Evolutionary conservation across 225 moss, liverwort and hornwort species (phyloP).

Genomic region (Takakia lepidozioides): DNA sequence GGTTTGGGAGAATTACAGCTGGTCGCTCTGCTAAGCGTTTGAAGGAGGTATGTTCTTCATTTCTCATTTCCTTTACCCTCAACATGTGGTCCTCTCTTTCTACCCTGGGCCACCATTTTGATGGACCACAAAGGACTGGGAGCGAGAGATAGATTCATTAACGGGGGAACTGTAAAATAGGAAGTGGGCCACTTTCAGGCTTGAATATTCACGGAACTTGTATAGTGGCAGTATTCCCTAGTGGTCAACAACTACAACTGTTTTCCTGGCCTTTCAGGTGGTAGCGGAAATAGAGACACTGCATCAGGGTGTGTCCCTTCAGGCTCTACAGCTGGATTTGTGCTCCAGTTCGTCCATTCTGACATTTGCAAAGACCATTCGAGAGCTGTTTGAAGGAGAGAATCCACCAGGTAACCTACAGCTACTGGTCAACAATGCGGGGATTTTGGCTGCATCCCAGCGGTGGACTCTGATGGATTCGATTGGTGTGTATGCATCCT

Average conservation of each 20-base stretch:
- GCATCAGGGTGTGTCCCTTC: constrained; percentile 37
- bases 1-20: constrained; percentile 37
- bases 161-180: no score
- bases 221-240: no score
- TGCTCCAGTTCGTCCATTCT: constrained; percentile 55
- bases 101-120: neutral
- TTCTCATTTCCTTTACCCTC: neutral
- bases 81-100: neutral
- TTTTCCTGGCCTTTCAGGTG: constrained; percentile 15
- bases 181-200: no score
- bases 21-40: constrained; percentile 52
- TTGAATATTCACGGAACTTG: no score
- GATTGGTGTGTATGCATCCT: constrained; percentile 29
- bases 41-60: constrained; percentile 17
- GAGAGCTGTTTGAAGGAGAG: constrained; percentile 28
- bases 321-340: constrained; percentile 63
- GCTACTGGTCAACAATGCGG: constrained; percentile 90
- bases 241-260: no score
- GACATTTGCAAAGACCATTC: constrained; percentile 39
- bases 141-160: no score
- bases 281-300: constrained; percentile 29
- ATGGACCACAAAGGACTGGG: neutral
- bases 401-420: constrained; percentile 44
- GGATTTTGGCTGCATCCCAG: constrained; percentile 60
- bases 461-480: constrained; percentile 59